Evolutionary conservation across 768 basidiomycete species (phyloP), one percentile per base, ranked within the genome.

Genomic region (Naganishia friedmannii): DNA sequence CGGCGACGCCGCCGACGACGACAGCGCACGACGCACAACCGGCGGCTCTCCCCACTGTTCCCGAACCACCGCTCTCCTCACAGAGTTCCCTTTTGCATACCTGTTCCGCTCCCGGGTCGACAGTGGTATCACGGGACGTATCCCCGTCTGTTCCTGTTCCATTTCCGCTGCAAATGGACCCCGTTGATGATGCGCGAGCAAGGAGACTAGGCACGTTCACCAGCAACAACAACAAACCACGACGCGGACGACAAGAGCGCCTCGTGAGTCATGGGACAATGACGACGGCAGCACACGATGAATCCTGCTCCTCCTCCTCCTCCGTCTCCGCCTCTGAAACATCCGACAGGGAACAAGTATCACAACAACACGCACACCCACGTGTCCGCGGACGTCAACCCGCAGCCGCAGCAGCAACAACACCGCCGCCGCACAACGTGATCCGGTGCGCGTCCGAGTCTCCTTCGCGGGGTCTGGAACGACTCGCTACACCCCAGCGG

Each of bases 371-470:
- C 23, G 34, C 26, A 7, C 57, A n/a, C n/a, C n/a, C n/a, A n/a
- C 34, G 12, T 12, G 34, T 37, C 4, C 34, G 60, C 6, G 60
- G 39, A 26, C 13, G 60, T 19, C 21, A 28, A 3, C 19, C 34
- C 12, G 34, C 34, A 37, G 34, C 34, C 6, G 12, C 34, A 12
- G 12, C 34, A 12, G 12, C 34, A 12, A 37, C 12, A 4, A 37
- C 34, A 4, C 34, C 60, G 26, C 6, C 23, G 8, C 9, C 60
- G 15, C 6, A 26, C 7, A 42, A 45, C n/a, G n/a, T 1, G 23
- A n/a, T 21, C 21, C 72, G 78, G 75, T 0, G 75, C 77, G 56
- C 19, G 60, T 74, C n/a, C 70, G 75, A 42, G 69, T 66, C 46
- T 26, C 58, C 39, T 10, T 69, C 74, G 17, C 26, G 39, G 42